Percentiles rank a stretch among this genome's conserved stretches.
These are phyloP conservation scores for Hyphodiscus hymeniophilus DNA, from an alignment of 495 filamentous ascomycete species.

Conservation along the genomic window DNA sequence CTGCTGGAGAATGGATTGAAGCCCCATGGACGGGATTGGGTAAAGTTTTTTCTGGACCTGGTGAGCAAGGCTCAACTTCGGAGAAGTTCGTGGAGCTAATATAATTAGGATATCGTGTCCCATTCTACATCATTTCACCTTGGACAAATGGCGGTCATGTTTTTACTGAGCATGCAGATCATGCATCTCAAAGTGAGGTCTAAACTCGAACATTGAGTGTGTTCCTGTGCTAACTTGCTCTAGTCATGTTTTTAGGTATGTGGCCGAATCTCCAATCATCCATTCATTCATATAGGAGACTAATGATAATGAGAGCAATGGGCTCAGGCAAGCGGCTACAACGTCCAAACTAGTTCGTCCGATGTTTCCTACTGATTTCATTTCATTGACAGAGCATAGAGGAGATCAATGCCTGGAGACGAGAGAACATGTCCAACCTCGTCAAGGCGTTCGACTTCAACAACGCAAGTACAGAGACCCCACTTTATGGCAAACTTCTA, in stretches of 20 bases:
- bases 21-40: conserved; percentile 21
- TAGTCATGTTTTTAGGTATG: conserved; percentile 39
- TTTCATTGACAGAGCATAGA: conserved; percentile 22
- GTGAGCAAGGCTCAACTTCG: no score
- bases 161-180: conserved; percentile 46
- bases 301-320: no score
- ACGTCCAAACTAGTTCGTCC: no score
- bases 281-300: not conserved
- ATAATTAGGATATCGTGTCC: conserved; percentile 41
- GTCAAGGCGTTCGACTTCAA: conserved; percentile 28
- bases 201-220: no score
- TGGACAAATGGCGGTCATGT: conserved; percentile 47
- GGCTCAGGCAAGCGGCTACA: no score
- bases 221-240: no score
- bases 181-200: conserved; percentile 49
- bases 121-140: conserved; percentile 47
- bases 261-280: no score
- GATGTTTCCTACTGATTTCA: no score
- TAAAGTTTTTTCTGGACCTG: conserved; percentile 15
- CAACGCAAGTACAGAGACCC: no score
- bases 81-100: conserved; percentile 15
- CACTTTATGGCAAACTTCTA: no score
- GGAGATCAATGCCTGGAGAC: conserved; percentile 25
- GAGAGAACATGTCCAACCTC: conserved; percentile 28
- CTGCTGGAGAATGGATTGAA: conserved; percentile 28